Base-by-base conservation (phyloP, 139 green algal genomes). In the Astrephomene gubernaculifera region DNA sequence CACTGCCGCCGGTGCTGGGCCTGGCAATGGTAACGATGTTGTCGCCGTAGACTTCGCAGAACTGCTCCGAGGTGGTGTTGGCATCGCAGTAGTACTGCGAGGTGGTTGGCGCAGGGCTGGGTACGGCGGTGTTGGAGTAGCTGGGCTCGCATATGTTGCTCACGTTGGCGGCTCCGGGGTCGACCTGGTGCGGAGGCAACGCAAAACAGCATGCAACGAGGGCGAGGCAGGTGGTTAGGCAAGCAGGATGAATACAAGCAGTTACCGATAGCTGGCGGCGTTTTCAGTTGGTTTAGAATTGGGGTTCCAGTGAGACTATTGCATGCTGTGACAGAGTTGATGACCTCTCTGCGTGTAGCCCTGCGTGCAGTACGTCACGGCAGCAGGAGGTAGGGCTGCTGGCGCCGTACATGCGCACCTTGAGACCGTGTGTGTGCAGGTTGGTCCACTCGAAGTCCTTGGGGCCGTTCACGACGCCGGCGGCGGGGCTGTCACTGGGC, bases 351-450 rank as follows among this genome's bases (percentile, higher is more conserved):
- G 17, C 49, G 49, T n/a, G n/a, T n/a, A n/a, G n/a, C n/a, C n/a
- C n/a, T n/a, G n/a, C n/a, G n/a, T n/a, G n/a, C n/a, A n/a, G n/a
- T n/a, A 17, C 49, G 17, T 57, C 49, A 25, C 12, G 17, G 49
- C 49, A 17, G 14, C 14, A 25, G 49, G 14, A 57, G 12, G 14
- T 57, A 57, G 17, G 49, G 49, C 12, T 17, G 12, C 14, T 17
- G 17, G 14, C 14, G 49, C 49, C 49, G 49, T 17, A n/a, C n/a
- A n/a, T n/a, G 6, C 17, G 35, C 36, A 82, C 74, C 74, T 71
- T 71, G 38, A 82, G 74, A 27, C 74, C 74, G 57, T 82, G 74
- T 27, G 74, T 82, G 74, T 82, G 74, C 38, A 82, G 74, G 57
- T 82, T 82, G 54, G 74, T 82, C 74, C 74, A 82, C 2, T 71